Evolutionary conservation across 306 rosid genomes (phyloP).

Genomic region (Mucuna pruriens): DNA sequence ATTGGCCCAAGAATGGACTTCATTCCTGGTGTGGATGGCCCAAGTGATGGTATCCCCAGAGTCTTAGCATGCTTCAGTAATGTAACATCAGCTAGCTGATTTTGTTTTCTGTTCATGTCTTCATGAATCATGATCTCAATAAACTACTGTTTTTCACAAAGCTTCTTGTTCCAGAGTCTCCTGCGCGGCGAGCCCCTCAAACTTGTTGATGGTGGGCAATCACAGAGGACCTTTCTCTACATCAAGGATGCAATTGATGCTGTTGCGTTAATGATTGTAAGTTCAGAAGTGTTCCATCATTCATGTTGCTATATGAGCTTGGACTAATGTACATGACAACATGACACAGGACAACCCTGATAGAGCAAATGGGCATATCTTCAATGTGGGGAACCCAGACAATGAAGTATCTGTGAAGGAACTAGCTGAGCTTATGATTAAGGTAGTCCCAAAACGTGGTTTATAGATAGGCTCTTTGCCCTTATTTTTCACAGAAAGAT

Average conservation of each 20-base stretch:
- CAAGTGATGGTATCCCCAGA: constrained; percentile 89
- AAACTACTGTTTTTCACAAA: constrained; percentile 29
- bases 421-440: constrained; percentile 84
- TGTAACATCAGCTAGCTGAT: constrained; percentile 40
- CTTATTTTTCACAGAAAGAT: background rate
- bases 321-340: constrained; percentile 29
- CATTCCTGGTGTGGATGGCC: constrained; percentile 93
- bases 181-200: constrained; percentile 87
- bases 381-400: constrained; percentile 87
- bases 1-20: constrained; percentile 97
- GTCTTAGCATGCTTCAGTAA: constrained; percentile 92
- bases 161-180: constrained; percentile 67
- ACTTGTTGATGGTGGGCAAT: constrained; percentile 85
- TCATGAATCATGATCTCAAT: background rate
- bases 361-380: constrained; percentile 79
- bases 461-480: background rate
- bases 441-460: constrained; percentile 45
- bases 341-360: constrained; percentile 77
- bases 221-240: constrained; percentile 79
- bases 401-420: constrained; percentile 85
- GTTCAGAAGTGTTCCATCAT: constrained; percentile 21
- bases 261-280: constrained; percentile 82
- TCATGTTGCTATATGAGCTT: background rate
- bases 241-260: constrained; percentile 91
- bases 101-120: constrained; percentile 20